Evolutionary conservation across 192 early-diverging fungal species (phyloP), one percentile per base, ranked within the genome.

Genomic region (Neocallimastix lanati): DNA sequence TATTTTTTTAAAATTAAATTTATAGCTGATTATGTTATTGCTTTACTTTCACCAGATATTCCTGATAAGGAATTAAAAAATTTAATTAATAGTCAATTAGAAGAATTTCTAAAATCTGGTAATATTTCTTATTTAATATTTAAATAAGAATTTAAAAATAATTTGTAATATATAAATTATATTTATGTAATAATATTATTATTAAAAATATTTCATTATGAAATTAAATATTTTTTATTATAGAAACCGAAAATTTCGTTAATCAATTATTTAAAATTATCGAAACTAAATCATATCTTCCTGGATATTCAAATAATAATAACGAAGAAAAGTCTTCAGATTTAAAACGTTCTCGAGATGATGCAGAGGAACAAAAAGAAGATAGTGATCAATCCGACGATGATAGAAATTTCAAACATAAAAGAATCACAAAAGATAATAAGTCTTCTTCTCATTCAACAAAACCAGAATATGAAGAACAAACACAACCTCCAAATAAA

Each of bases 51-150:
- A 33, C 91, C 93, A 67, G 89, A 93, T 67, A 87, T 90, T 76
- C 78, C 86, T 12, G 83, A 84, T 16, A 80, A 81, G 4, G 93
- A 90, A 25, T 81, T 94, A n/a, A 88, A 86, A 78, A 79, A 81
- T 25, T 81, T 88, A 3, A 89, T 88, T 78, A 80, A 86, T 21
- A 85, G 87, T 33, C 91, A 95, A 78, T 85, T 95, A 11, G 89
- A 90, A 28, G 94, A 95, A 78, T 95, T 95, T 86, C 83, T 95
- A 79, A 85, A 86, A 78, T 83, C 89, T 82, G 87, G 94, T 33
- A 33, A n/a, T n/a, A n/a, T n/a, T n/a, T n/a, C n/a, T n/a, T n/a
- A n/a, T n/a, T n/a, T n/a, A n/a, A n/a, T n/a, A n/a, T n/a, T n/a
- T n/a, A n/a, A n/a, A n/a, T n/a, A n/a, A n/a, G n/a, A n/a, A n/a